Evolutionary conservation across 768 basidiomycete genomes (phyloP).

Genomic region (Auricularia sp.): DNA sequence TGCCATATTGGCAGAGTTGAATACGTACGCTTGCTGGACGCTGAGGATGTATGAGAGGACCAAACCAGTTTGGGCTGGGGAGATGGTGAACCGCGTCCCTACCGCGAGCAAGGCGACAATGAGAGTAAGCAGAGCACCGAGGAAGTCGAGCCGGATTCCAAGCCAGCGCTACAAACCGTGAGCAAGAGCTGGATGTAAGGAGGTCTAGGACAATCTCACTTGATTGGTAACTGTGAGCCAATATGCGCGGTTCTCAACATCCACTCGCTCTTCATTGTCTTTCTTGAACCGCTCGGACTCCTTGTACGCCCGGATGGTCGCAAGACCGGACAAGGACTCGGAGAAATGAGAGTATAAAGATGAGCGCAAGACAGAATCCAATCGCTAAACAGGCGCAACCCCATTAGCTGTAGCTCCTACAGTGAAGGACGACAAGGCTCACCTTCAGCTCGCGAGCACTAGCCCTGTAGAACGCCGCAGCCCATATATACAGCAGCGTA

Average conservation of each 20-base stretch:
- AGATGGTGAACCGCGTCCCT: conserved; percentile 42
- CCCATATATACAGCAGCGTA: no score
- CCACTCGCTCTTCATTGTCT: conserved; percentile 56
- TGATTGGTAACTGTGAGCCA: conserved; percentile 60
- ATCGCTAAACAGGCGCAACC: no score
- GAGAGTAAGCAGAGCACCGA: conserved; percentile 51
- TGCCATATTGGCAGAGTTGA: no score
- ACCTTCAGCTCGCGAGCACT: conserved; percentile 84
- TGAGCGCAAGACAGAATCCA: conserved; percentile 55
- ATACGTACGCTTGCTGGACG: conserved; percentile 27
- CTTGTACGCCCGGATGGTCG: conserved; percentile 66
- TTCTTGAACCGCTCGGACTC: conserved; percentile 48
- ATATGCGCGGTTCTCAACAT: conserved; percentile 65
- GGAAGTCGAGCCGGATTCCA: conserved; percentile 57
- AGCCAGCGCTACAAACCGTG: no score
- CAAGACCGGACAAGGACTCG: conserved; percentile 61
- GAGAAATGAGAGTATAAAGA: conserved; percentile 44
- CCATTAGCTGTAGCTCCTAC: no score
- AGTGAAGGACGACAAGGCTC: no score
- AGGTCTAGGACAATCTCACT: no score
- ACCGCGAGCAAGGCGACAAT: conserved; percentile 55
- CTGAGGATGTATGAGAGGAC: conserved; percentile 45
- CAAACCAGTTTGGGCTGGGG: conserved; percentile 60
- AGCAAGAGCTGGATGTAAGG: no score
- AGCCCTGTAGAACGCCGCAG: conserved; percentile 57